Conservation (phyloP, 257 asterid genomes). For the Leonotis leonurus region DNA sequence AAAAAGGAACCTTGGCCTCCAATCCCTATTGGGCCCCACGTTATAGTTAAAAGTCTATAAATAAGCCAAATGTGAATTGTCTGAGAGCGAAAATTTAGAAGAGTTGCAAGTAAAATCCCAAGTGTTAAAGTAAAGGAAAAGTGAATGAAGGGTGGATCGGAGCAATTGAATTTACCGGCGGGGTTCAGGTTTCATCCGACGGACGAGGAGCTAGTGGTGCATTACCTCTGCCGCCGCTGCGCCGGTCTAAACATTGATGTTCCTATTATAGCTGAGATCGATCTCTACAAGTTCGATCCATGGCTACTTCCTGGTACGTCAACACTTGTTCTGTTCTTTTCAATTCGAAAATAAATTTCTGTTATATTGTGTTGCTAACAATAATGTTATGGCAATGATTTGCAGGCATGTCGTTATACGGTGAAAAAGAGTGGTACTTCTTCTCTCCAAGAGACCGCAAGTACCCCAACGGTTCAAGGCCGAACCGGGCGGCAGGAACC, state of each 20-base stretch:
- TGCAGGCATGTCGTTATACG: conserved; percentile 42
- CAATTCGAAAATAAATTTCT: too few relatives aligned
- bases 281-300: conserved; percentile 48
- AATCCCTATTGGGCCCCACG: too few relatives aligned
- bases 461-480: conserved; percentile 58
- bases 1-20: too few relatives aligned
- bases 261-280: conserved; percentile 48
- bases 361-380: too few relatives aligned
- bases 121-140: too few relatives aligned
- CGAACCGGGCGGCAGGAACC: conserved; percentile 52
- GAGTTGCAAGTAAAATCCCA: too few relatives aligned
- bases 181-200: conserved; percentile 58
- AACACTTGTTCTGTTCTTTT: too few relatives aligned
- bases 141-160: conserved; percentile 50
- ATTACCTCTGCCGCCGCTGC: conserved; percentile 51
- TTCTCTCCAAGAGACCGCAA: conserved; percentile 54
- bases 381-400: too few relatives aligned
- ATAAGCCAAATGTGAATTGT: too few relatives aligned
- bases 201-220: conserved; percentile 52
- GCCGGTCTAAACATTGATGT: conserved; percentile 33
- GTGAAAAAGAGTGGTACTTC: conserved; percentile 58
- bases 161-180: conserved; percentile 44
- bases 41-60: too few relatives aligned
- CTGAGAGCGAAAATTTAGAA: too few relatives aligned
- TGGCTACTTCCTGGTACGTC: conserved; percentile 60